Evolutionary conservation across 208 protist species (phyloP), one percentile per base, ranked within the genome.

Genomic region (Histomonas meleagridis): DNA sequence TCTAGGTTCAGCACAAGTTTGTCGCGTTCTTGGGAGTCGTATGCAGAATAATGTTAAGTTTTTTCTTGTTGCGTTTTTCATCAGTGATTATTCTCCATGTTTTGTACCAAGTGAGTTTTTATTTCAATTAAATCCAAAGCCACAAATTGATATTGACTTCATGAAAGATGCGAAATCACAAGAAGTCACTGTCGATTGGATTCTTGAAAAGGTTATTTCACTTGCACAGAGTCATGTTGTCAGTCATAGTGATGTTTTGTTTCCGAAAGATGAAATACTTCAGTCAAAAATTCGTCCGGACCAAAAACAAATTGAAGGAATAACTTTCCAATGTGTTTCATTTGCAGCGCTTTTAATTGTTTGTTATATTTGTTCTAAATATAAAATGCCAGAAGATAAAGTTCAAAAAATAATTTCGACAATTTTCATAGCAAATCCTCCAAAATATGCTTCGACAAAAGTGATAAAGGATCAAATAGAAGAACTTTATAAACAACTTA

Each of bases 41-140:
- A 38, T 55, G 0, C 40, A 86, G 38, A 86, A 86, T 55, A 14
- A 28, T 14, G 38, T 26, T 1, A 86, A 10, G 5, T n/a, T 38
- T 16, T 86, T 57, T 28, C 46, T 86, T n/a, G 38, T 86, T 86
- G 40, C 76, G 32, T 86, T 86, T 48, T 86, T 86, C 46, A 40
- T 57, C 32, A 21, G n/a, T 14, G 76, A 28, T 3, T n/a, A 32
- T 0, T 43, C 43, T 4, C 76, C 76, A 38, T 14, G 76, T 5
- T 86, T 40, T n/a, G 76, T 86, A 32, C 43, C 76, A 86, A 46
- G 76, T 16, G 76, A 86, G 5, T 86, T 57, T 86, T 55, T 86
- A 55, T 86, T 38, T 35, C 46, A 86, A 55, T 46, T 86, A 1
- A 12, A 86, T 10, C 14, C 40, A 18, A 12, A 86, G 1, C 14